These are phyloP conservation scores for Malassezia pachydermatis DNA, from an alignment of 1,284 basidiomycete genomes.

Conservation along the genomic window DNA sequence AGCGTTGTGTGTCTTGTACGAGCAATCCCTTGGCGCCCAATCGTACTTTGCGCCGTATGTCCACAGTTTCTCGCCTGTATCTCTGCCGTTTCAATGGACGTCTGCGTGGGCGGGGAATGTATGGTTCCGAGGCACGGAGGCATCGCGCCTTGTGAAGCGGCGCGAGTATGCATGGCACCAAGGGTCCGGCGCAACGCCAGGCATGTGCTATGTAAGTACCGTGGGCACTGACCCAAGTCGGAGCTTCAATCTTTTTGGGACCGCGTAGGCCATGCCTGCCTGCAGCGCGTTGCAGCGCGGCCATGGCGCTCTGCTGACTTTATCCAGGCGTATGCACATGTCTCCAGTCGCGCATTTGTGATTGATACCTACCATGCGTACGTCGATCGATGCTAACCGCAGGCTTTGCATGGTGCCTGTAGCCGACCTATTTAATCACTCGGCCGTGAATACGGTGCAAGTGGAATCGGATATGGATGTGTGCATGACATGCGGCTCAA, in stretches of 20 bases:
- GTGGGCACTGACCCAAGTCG: too few species aligned
- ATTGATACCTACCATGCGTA: conserved; percentile 33
- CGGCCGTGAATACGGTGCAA: conserved; percentile 26
- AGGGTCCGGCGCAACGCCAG: too few species aligned
- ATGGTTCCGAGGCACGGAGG: conserved; percentile 26
- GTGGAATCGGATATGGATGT: conserved; percentile 41
- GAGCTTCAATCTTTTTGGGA: conserved; percentile 20
- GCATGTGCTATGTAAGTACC: too few species aligned
- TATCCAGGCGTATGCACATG: conserved; percentile 23
- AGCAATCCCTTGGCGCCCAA: conserved; percentile 18
- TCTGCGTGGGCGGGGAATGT: background rate
- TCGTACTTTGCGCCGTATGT: conserved; percentile 27
- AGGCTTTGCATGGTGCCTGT: conserved; percentile 32
- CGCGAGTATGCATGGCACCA: conserved; percentile 7
- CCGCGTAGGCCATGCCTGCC: conserved; percentile 14
- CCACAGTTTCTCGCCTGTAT: conserved; percentile 20
- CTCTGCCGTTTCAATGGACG: conserved; percentile 19
- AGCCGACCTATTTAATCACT: conserved; percentile 41
- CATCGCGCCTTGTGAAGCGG: conserved; percentile 7
- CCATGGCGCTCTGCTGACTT: too few species aligned
- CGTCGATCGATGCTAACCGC: background rate
- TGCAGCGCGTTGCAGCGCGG: too few species aligned
- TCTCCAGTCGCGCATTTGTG: conserved; percentile 38
- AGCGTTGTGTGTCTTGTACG: conserved; percentile 31
- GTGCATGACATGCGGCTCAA: conserved; percentile 30